Evolutionary conservation across 495 filamentous ascomycete species (phyloP).

Genomic region (Chaetomidium leptoderma): DNA sequence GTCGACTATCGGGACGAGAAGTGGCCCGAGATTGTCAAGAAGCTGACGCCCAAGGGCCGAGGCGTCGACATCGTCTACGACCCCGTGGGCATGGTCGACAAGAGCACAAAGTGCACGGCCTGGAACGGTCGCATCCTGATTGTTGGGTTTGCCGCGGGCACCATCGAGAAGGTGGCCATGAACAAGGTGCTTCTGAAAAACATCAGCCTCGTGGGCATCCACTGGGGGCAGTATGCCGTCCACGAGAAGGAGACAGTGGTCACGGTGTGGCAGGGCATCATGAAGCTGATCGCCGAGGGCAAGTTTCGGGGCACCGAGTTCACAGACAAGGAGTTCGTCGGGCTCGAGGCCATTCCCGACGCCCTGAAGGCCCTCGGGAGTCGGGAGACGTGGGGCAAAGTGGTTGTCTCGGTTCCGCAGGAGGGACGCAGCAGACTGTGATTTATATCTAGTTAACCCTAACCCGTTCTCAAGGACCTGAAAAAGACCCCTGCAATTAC

Average conservation of each 20-base stretch:
- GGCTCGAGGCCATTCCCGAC: slow-evolving; percentile 70
- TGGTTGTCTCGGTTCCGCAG: slow-evolving; percentile 83
- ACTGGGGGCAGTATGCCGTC: slow-evolving; percentile 82
- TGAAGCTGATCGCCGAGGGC: slow-evolving; percentile 66
- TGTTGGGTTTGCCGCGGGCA: slow-evolving; percentile 84
- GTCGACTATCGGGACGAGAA: slow-evolving; percentile 65
- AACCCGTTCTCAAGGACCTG: slow-evolving; percentile 12
- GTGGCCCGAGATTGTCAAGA: slow-evolving; percentile 78
- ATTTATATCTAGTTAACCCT: slow-evolving; percentile 8
- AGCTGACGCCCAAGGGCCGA: slow-evolving; percentile 62
- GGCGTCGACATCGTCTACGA: slow-evolving; percentile 91
- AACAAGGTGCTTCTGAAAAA: slow-evolving; percentile 94
- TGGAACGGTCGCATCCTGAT: slow-evolving; percentile 89
- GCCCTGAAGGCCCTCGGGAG: slow-evolving; percentile 73
- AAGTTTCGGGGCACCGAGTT: slow-evolving; percentile 82
- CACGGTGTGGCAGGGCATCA: slow-evolving; percentile 76
- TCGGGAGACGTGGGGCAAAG: slow-evolving; percentile 92
- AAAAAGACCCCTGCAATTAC: background rate
- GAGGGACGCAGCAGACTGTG: slow-evolving; percentile 53
- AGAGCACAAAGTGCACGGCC: slow-evolving; percentile 77
- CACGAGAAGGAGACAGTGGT: slow-evolving; percentile 67
- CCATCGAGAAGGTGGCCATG: slow-evolving; percentile 85
- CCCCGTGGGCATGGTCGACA: slow-evolving; percentile 80
- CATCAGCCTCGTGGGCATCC: slow-evolving; percentile 80
- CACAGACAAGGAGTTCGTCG: slow-evolving; percentile 73